Evolutionary conservation across 2,329 filamentous ascomycete genomes (phyloP), one percentile per base, ranked within the genome.

Genomic region (Hymenoscyphus fraxineus): DNA sequence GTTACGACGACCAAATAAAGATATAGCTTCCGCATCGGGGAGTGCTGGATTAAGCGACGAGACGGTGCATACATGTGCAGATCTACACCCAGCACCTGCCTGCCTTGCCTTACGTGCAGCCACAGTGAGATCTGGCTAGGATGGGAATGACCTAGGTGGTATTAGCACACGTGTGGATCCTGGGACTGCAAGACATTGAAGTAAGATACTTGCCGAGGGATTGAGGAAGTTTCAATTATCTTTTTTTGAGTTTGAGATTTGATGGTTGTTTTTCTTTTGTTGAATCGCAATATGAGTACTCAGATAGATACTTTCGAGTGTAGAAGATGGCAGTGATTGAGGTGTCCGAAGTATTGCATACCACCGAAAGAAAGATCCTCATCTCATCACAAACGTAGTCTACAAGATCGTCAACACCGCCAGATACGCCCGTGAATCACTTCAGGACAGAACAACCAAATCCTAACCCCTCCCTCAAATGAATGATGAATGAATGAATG

Each of bases 81-180:
- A 57, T 16, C 13, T 32, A 38, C n/a, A 57, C 55, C 55, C 55
- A 57, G 55, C 55, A 57, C 35, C 55, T 32, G 55, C 27, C 55
- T 38, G n/a, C 6, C 55, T 15, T 57, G 32, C 3, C 55, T 57
- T 7, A n/a, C 16, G 31, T 57, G 27, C 55, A 57, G 35, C 35
- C 41, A 44, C 41, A n/a, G n/a, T n/a, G n/a, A n/a, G n/a, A n/a
- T n/a, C n/a, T n/a, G n/a, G n/a, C n/a, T n/a, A n/a, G n/a, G n/a
- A n/a, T n/a, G n/a, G n/a, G n/a, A 57, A 31, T 57, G 55, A 16
- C 55, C 22, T 38, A 38, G 22, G 55, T 38, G 35, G 35, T 15
- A 57, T 38, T 38, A 32, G 22, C 27, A 57, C 55, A 57, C 55
- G 55, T 57, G 55, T 57, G 35, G 35, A 32, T 27, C 55, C 35